Evolutionary conservation across 805 yeast genomes (phyloP).

Genomic region (Kazachstania kunashirensis): DNA sequence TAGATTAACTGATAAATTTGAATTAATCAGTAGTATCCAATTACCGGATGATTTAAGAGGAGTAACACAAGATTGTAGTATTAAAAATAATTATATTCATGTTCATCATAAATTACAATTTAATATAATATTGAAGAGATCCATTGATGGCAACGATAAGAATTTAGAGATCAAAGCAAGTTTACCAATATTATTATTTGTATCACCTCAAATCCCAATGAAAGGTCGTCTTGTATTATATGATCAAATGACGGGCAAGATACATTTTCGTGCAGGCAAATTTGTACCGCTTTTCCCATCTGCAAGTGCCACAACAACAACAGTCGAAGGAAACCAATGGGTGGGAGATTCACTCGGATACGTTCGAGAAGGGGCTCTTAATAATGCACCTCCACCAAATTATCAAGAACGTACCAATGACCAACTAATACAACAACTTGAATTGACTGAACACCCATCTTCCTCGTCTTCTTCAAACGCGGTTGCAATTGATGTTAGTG

Average conservation of each 20-base stretch:
- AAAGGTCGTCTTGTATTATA: constrained; percentile 31
- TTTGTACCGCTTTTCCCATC: constrained; percentile 24
- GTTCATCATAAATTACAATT: constrained; percentile 78
- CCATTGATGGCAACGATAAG: constrained; percentile 38
- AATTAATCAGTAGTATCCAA: constrained; percentile 45
- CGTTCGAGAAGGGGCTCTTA: background rate
- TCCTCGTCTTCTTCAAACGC: background rate
- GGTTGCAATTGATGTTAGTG: background rate
- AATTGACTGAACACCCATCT: background rate
- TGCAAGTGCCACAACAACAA: constrained; percentile 1
- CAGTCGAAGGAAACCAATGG: background rate
- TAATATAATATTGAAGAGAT: constrained; percentile 46
- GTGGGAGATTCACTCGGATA: background rate
- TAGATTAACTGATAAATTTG: constrained; percentile 46
- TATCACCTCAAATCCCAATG: constrained; percentile 67
- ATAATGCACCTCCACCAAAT: constrained; percentile 52
- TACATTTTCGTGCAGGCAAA: constrained; percentile 35
- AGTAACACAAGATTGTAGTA: constrained; percentile 76
- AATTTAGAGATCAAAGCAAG: constrained; percentile 81
- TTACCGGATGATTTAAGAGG: constrained; percentile 63
- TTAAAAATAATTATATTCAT: constrained; percentile 50
- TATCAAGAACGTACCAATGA: constrained; percentile 42
- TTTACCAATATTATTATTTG: constrained; percentile 61
- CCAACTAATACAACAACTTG: constrained; percentile 2
- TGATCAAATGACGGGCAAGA: constrained; percentile 31